A percentile compares a stretch with the other conserved stretches of the same genome.
Conservation (phyloP, 805 yeast species). For the Huiozyma sinensis region DNA sequence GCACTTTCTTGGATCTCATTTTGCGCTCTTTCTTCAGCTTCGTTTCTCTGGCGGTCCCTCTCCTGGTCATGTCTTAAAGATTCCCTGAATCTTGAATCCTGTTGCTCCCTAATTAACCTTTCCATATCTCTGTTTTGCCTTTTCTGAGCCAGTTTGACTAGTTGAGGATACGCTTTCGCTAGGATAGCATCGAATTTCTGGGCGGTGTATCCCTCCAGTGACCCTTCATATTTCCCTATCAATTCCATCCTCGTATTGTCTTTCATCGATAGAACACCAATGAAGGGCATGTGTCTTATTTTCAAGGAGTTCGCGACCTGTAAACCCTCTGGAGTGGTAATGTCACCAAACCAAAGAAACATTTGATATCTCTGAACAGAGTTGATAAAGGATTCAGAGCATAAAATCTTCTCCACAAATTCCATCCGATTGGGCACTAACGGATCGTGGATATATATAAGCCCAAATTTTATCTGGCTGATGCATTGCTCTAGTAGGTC, state of each 20-base stretch:
- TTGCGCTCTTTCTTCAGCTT: conserved; percentile 28
- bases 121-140: conserved; percentile 49
- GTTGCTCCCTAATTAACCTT: conserved; percentile 52
- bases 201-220: conserved; percentile 9
- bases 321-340: conserved; percentile 69
- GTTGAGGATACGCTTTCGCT: conserved; percentile 20
- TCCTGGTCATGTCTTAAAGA: conserved; percentile 59
- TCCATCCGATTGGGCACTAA: conserved; percentile 51
- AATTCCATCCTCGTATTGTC: conserved; percentile 29
- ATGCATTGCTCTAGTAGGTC: conserved; percentile 66
- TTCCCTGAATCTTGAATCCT: conserved; percentile 65
- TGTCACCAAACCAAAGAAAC: conserved; percentile 81
- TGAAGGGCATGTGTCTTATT: conserved; percentile 68
- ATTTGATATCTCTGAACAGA: conserved; percentile 41
- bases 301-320: conserved; percentile 70
- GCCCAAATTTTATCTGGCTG: conserved; percentile 56
- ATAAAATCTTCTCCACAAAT: conserved; percentile 45
- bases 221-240: conserved; percentile 22
- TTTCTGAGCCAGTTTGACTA: conserved; percentile 52
- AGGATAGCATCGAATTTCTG: conserved; percentile 13
- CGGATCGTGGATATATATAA: conserved; percentile 64
- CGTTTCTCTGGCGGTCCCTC: conserved; percentile 26
- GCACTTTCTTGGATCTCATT: conserved; percentile 14
- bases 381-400: conserved; percentile 39
- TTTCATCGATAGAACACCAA: conserved; percentile 66